Base-by-base conservation (phyloP, 331 rosid genomes). In the Rhamnella rubrinervis region DNA sequence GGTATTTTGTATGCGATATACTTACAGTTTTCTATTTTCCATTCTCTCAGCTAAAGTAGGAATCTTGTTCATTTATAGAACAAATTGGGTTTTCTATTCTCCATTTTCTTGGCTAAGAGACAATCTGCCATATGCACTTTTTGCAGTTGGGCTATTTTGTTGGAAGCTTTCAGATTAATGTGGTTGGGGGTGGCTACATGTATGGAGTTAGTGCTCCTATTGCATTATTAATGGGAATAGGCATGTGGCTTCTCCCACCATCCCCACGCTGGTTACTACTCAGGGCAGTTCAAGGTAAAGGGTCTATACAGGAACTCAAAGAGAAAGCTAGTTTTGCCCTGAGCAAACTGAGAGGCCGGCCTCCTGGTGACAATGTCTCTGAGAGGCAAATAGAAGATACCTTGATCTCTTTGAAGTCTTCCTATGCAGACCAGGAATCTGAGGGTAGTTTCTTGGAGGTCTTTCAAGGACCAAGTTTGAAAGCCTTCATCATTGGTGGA, bases 241-340 rank as follows among this genome's bases (percentile, higher is more conserved):
- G 96, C 75, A 83, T 93, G 82, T 87, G 69, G 92, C 31, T 37
- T 76, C 98, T 93, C 46, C 98, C 98, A 7, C 60, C 82, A 2
- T 93, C 98, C 67, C 98, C 98, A 4, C 91, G 98, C 67, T 93
- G 98, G 98, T 77, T 93, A 71, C 98, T 93, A 82, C 98, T 93
- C 55, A 81, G 89, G 80, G 96, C 97, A 2, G 97, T 80, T 70
- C 98, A 91, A 85, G 98, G 97, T 60, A 88, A 87, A 70, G 95
- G 86, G 63, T 64, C 89, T 41, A 72, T 84, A 71, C 85, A 87
- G 79, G 97, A 91, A 12, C 77, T 76, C 66, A 93, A 91, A 78
- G 95, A 88, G 78, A 67, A 78, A 59, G 98, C 98, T 49, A 56
- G 83, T 49, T 21, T 69, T 71, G 83, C 98, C 53, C 82, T 88